These are phyloP conservation scores for Vigna angularis DNA, from an alignment of 306 rosid species.

Conservation along the genomic window DNA sequence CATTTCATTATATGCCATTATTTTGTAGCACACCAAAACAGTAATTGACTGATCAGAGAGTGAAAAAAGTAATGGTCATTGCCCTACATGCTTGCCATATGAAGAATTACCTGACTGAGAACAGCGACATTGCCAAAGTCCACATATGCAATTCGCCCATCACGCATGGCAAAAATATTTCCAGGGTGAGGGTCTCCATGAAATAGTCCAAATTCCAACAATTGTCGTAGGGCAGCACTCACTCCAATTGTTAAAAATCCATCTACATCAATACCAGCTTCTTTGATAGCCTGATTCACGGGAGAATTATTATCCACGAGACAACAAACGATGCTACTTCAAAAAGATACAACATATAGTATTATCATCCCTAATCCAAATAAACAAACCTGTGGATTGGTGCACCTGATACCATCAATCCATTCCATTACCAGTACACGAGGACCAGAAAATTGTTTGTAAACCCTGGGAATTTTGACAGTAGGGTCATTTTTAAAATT, in stretches of 20 bases:
- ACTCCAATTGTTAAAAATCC: constrained; percentile 97
- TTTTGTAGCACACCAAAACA: constrained; percentile 29
- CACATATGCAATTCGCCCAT: constrained; percentile 98
- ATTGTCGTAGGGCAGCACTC: constrained; percentile 95
- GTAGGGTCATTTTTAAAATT: constrained; percentile 93
- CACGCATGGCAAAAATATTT: constrained; percentile 96
- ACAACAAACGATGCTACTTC: constrained; percentile 28
- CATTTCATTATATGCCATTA: constrained; percentile 8
- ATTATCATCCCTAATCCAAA: constrained; percentile 39
- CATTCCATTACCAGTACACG: constrained; percentile 99
- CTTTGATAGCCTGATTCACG: constrained; percentile 80
- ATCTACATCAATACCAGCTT: constrained; percentile 84
- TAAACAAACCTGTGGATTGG: constrained; percentile 85
- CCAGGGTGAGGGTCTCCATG: constrained; percentile 99
- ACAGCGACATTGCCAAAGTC: constrained; percentile 99
- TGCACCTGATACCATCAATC: constrained; percentile 99
- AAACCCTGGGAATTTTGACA: constrained; percentile 92
- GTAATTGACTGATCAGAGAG: not conserved
- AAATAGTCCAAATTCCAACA: constrained; percentile 95
- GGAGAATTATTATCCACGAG: constrained; percentile 37
- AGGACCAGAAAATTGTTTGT: constrained; percentile 79
- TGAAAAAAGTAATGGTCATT: not conserved
- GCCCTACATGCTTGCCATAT: constrained; percentile 22
- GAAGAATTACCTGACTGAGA: constrained; percentile 90
- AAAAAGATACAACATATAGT: constrained; percentile 5